These are phyloP conservation scores for Phytopythium boreale DNA, from an alignment of 352 stramenopile genomes.

Conservation along the genomic window DNA sequence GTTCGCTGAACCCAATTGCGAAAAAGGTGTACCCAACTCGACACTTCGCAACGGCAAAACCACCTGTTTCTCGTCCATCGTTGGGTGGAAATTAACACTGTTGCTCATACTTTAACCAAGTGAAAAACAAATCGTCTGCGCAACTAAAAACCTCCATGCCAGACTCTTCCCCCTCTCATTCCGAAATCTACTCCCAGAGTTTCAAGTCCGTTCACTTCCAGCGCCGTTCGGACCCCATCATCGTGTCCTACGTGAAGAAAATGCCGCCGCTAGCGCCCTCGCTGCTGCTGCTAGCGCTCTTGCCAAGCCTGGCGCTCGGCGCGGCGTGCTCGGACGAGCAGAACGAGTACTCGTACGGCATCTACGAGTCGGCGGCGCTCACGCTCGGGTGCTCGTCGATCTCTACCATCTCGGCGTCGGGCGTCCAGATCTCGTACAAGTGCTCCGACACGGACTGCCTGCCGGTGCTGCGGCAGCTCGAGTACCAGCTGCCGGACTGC, in stretches of 20 bases:
- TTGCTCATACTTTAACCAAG: no score
- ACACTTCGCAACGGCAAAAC: no score
- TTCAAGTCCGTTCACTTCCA: not conserved
- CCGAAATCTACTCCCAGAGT: not conserved
- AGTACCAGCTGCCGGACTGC: slow-evolving; percentile 8
- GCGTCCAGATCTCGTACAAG: not conserved
- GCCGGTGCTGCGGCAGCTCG: slow-evolving; percentile 1
- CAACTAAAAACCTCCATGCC: no score
- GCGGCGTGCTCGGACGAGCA: slow-evolving; percentile 14
- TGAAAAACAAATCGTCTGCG: no score
- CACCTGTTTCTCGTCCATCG: no score
- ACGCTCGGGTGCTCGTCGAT: not conserved
- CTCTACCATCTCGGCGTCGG: slow-evolving; percentile 9
- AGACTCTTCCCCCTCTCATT: not conserved
- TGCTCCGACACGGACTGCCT: not conserved
- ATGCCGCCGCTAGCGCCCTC: not conserved
- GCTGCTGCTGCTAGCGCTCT: not conserved
- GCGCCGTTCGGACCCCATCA: not conserved
- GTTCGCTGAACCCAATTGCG: no score
- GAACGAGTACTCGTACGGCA: slow-evolving; percentile 8
- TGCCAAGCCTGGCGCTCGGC: slow-evolving; percentile 3
- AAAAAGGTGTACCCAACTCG: no score
- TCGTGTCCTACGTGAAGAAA: not conserved
- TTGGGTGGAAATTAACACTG: no score
- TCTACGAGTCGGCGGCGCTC: not conserved